phyloP scores from a whole-genome alignment of 768 basidiomycete species.

The Boletus sp. region DNA sequence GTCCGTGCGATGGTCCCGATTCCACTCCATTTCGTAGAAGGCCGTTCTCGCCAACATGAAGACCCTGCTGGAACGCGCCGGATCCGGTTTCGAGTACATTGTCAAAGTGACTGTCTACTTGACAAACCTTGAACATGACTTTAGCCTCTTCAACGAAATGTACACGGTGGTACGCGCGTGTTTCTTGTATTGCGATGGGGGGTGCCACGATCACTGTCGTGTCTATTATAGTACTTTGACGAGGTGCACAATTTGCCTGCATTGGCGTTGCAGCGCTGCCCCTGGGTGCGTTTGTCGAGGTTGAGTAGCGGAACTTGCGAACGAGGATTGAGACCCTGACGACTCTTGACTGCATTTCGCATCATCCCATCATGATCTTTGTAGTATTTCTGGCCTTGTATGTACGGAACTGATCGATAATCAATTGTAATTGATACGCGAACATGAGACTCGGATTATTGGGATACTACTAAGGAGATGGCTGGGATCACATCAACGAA shows the following conservation, averaged over 20 bases:
- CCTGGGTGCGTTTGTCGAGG: constrained; percentile 54
- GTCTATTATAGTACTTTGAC: constrained; percentile 42
- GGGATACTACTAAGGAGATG: too few relatives aligned
- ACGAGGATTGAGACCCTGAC: too few relatives aligned
- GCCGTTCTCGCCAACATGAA: constrained; percentile 40
- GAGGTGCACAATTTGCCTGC: constrained; percentile 42
- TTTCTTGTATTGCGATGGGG: not conserved
- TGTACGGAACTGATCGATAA: too few relatives aligned
- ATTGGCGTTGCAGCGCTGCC: constrained; percentile 56
- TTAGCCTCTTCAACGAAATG: constrained; percentile 38
- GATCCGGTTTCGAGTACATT: constrained; percentile 36
- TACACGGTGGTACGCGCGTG: constrained; percentile 32
- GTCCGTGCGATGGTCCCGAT: not conserved
- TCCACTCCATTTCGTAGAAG: constrained; percentile 18
- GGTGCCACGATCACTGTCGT: not conserved
- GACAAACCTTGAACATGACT: constrained; percentile 37
- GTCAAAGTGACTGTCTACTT: constrained; percentile 44
- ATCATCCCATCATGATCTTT: too few relatives aligned
- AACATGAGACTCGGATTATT: too few relatives aligned
- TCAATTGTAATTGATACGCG: too few relatives aligned
- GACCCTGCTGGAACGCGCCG: constrained; percentile 37
- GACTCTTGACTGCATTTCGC: too few relatives aligned
- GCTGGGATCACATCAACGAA: not conserved
- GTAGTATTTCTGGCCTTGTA: too few relatives aligned
- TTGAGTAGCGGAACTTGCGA: constrained; percentile 50